Evolutionary conservation across 2,329 filamentous ascomycete genomes (phyloP), one percentile per base, ranked within the genome.

Genomic region (Venturia nashicola): DNA sequence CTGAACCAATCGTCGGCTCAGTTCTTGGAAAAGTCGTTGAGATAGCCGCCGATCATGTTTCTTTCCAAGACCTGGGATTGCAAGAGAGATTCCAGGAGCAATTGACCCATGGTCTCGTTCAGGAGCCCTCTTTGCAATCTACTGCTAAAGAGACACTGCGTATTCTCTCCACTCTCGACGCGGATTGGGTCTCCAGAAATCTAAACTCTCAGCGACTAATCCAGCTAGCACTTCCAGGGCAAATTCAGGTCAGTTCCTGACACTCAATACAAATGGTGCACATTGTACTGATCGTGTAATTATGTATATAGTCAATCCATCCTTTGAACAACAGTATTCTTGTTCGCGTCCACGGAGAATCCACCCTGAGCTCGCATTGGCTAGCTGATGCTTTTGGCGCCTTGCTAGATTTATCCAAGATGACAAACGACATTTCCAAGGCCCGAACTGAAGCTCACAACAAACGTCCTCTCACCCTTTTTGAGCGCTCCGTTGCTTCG

Each of bases 251-350:
- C 67, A 73, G 72, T 73, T 57, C 59, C 59, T 61, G 23, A 18
- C 16, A 57, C 59, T 46, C 51, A 48, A 11, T 8, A 9, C 27
- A 11, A 7, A n/a, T 20, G 8, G 20, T 3, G 36, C 39, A 51
- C 68, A 67, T 61, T 67, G 71, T 66, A 69, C 72, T 69, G 69
- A 75, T 64, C 71, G 74, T 68, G 70, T 76, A 64, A 67, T 64
- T 65, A 69, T 69, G 62, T 65, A 70, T 68, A 66, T 71, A 73
- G 69, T 71, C 78, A 48, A 72, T 78, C 65, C 76, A 80, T 70
- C 77, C 78, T 65, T 71, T 80, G 64, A 75, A 73, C 69, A 80
- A 80, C 65, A 75, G 78, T 66, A 69, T 77, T 34, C 71, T 75
- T 43, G 67, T 79, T 32, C 72, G 72, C 39, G 65, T 64, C 16